Base-by-base conservation (phyloP, 345 rosid species). In the Hypericum androsaemum region DNA sequence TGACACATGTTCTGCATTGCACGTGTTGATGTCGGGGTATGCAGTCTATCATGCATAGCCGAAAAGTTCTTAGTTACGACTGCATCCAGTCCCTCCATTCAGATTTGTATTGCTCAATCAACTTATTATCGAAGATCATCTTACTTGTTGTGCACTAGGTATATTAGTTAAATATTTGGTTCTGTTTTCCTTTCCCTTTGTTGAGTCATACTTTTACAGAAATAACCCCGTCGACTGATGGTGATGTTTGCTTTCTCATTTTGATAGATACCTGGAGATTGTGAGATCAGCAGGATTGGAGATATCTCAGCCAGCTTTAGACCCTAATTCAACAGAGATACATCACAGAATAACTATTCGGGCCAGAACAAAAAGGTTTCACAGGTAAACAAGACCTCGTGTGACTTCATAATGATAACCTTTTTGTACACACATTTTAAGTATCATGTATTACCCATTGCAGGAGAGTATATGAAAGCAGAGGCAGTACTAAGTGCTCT, bases 231-330 rank as follows among this genome's bases (percentile, higher is more conserved):
- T 32, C 12, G 50, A 46, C 22, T 8, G 15, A 46, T 12, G 28
- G 28, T 12, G 15, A 14, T 50, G 45, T 3, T 46, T 5, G 12
- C 42, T 17, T 62, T 39, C 47, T 39, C 55, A 60, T 12, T 39
- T 36, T 8, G 6, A 17, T 79, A 92, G 99, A 59, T 92, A 92
- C 81, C 60, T 92, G 59, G 37, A 56, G 45, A 80, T 92, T 63
- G 85, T 86, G 56, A 85, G 69, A 69, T 56, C 78, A 0, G 97
- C 77, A 48, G 95, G 95, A 41, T 61, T 92, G 43, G 95, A 92
- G 83, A 92, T 92, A 63, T 92, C 99, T 59, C 99, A 92, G 72
- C 99, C 99, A 11, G 99, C 99, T 38, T 66, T 92, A 57, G 86
- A 83, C 50, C 97, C 95, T 15, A 83, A 92, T 68, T 92, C 97